Conservation (phyloP, 495 filamentous ascomycete species). For the Penicillium argentinense region DNA sequence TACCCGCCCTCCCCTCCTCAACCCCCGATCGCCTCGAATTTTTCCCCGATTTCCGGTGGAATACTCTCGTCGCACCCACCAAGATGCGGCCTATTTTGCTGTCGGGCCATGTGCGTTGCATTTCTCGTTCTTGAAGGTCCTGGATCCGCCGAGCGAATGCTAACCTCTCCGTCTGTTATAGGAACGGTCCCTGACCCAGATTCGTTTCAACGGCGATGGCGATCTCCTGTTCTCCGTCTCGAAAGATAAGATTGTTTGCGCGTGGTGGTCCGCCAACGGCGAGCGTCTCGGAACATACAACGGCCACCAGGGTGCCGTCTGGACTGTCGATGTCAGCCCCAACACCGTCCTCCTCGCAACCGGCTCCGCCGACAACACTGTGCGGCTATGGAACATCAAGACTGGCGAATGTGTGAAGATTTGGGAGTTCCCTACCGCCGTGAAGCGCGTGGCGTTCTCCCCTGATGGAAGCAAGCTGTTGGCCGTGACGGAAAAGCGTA, state of each 20-base stretch:
- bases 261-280: conserved; percentile 91
- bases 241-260: conserved; percentile 96
- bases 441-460: conserved; percentile 95
- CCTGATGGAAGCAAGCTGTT: conserved; percentile 86
- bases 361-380: conserved; percentile 96
- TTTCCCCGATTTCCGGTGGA: conserved; percentile 20
- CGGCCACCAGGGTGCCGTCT: conserved; percentile 96
- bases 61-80: conserved; percentile 15
- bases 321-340: conserved; percentile 97
- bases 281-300: conserved; percentile 94
- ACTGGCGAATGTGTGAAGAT: conserved; percentile 89
- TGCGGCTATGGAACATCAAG: conserved; percentile 94
- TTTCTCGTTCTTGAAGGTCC: conserved; percentile 1
- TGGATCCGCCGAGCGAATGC: conserved; percentile 15
- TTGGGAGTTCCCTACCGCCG: conserved; percentile 94
- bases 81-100: conserved; percentile 93
- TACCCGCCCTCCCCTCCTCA: conserved; percentile 40
- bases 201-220: conserved; percentile 95
- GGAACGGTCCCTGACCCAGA: conserved; percentile 97
- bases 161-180: conserved; percentile 25
- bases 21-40: conserved; percentile 22
- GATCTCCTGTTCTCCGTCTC: conserved; percentile 96
- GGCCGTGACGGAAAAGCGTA: conserved; percentile 96
- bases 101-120: conserved; percentile 75
- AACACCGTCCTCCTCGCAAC: conserved; percentile 91